A percentile compares a stretch with the other conserved stretches of the same genome.
phyloP scores from a whole-genome alignment of 208 protist genomes.

The Leishmania gerbilli region DNA sequence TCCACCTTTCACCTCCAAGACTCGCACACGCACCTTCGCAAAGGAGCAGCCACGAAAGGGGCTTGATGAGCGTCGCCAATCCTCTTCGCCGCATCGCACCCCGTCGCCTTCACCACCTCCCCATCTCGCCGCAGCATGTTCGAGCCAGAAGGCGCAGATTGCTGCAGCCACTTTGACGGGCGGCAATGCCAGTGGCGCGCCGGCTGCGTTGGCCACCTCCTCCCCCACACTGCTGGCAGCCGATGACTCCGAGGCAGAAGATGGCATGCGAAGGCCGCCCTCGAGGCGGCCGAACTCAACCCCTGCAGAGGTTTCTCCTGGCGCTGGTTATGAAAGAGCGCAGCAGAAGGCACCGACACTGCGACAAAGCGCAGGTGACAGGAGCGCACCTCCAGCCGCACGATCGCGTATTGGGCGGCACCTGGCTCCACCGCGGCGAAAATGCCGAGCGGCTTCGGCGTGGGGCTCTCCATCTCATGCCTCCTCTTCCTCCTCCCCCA shows the following conservation, averaged over 20 bases:
- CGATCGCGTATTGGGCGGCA: neutral
- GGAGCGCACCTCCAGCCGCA: neutral
- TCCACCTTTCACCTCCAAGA: neutral
- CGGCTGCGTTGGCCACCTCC: neutral
- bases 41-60: neutral
- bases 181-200: neutral
- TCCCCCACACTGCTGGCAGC: neutral
- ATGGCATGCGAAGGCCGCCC: constrained; percentile 29
- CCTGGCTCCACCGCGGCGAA: constrained; percentile 4
- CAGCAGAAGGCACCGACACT: neutral
- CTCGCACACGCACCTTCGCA: neutral
- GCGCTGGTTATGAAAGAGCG: neutral
- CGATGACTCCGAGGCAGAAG: constrained; percentile 17
- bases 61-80: neutral
- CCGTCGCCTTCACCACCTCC: neutral
- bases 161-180: neutral
- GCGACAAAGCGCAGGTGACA: neutral
- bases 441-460: neutral
- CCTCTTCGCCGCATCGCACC: neutral
- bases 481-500: neutral
- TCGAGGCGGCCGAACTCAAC: constrained; percentile 13
- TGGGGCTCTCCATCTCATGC: neutral
- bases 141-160: neutral
- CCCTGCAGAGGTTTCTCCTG: neutral
- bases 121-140: neutral